Evolutionary conservation across 306 rosid species (phyloP).

Genomic region (Inga leiocalycina): DNA sequence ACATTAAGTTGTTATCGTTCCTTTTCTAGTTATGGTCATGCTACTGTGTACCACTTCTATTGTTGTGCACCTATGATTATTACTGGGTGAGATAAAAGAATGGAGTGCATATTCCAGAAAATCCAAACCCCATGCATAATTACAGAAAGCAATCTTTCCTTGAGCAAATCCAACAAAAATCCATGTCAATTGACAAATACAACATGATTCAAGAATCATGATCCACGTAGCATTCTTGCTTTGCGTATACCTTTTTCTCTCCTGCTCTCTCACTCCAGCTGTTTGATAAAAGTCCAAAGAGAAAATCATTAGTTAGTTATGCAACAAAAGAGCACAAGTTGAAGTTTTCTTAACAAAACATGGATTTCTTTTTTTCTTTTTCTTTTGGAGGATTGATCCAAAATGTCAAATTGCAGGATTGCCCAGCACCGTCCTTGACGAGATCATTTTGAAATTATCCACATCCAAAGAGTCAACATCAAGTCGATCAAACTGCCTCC

Average conservation of each 20-base stretch:
- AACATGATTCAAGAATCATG: not conserved
- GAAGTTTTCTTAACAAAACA: not conserved
- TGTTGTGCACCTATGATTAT: not conserved
- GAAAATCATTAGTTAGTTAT: conserved; percentile 11
- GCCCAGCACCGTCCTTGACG: not conserved
- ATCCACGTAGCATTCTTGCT: not conserved
- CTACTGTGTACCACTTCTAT: not conserved
- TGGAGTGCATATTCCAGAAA: not conserved
- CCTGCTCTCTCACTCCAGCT: not conserved
- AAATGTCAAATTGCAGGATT: not conserved
- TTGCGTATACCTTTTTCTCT: not conserved
- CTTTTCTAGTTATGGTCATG: no score
- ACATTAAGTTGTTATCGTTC: not conserved
- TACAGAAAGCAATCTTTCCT: not conserved
- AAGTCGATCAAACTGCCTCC: not conserved
- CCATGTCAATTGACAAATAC: not conserved
- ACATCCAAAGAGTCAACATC: not conserved
- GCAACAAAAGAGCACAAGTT: not conserved
- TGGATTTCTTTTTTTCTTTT: not conserved
- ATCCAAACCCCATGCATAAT: not conserved
- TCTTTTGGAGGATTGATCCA: not conserved
- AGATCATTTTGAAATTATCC: not conserved
- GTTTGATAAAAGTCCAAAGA: not conserved
- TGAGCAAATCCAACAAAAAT: not conserved
- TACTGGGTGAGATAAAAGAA: not conserved